These are phyloP conservation scores for Xanthoconium stramineum DNA, from an alignment of 768 basidiomycete genomes.

Conservation along the genomic window DNA sequence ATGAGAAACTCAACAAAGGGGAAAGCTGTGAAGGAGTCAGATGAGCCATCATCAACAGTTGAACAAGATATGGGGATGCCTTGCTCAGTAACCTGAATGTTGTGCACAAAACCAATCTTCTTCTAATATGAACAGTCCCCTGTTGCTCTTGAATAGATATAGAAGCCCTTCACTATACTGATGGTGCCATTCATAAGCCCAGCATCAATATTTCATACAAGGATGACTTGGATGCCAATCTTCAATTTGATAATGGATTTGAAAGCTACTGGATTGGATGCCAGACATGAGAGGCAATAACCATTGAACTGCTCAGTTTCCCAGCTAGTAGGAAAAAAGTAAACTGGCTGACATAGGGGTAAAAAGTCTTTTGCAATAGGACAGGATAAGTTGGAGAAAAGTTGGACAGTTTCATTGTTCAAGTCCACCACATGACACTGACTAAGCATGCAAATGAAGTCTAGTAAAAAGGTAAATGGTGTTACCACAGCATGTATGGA, in stretches of 20 bases:
- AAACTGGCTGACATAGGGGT: not conserved
- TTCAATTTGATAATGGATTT: not conserved
- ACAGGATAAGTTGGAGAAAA: not conserved
- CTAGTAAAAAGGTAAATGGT: not conserved
- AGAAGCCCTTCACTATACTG: not conserved
- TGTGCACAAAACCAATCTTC: not conserved
- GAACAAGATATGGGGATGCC: not conserved
- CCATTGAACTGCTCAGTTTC: not conserved
- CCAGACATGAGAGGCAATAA: not conserved
- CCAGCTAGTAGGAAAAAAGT: not conserved
- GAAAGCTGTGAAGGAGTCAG: too few species aligned
- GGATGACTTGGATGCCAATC: not conserved
- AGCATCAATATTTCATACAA: not conserved
- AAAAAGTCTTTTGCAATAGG: not conserved
- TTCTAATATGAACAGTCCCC: not conserved
- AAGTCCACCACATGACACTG: not conserved
- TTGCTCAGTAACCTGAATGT: not conserved
- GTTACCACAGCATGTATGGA: not conserved
- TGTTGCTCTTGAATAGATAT: not conserved
- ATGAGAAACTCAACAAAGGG: too few species aligned
- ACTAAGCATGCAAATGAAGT: not conserved
- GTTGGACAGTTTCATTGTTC: not conserved
- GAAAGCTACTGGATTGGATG: too few species aligned
- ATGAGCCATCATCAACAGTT: too few species aligned
- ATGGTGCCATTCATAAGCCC: not conserved